Percentiles rank a stretch among this genome's conserved stretches.
phyloP scores from a whole-genome alignment of 139 green algal genomes.

The Mychonastes homosphaera region DNA sequence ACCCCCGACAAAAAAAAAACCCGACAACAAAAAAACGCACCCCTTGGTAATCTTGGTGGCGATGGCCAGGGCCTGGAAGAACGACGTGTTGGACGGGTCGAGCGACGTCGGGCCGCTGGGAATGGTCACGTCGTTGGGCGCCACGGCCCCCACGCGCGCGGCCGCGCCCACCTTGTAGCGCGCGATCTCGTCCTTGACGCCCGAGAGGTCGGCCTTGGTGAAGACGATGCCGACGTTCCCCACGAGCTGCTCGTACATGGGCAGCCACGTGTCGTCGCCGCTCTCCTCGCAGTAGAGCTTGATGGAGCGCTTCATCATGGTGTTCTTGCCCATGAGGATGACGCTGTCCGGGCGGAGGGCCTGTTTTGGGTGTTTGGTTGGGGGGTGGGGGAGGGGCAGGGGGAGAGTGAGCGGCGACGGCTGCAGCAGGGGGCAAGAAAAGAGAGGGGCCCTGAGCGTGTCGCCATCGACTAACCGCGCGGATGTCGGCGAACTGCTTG shows the following conservation, averaged over 20 bases:
- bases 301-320: constrained; percentile 95
- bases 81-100: constrained; percentile 97
- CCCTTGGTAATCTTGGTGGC: constrained; percentile 99
- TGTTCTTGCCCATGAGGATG: constrained; percentile 99
- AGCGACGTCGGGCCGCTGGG: constrained; percentile 86
- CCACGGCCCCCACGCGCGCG: constrained; percentile 81
- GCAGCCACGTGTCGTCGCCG: constrained; percentile 73
- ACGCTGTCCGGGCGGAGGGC: constrained; percentile 73
- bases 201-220: constrained; percentile 69
- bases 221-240: constrained; percentile 98
- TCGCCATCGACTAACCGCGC: constrained; percentile 45
- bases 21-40: no score
- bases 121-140: constrained; percentile 81
- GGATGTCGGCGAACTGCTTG: constrained; percentile 97
- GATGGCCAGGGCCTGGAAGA: constrained; percentile 99
- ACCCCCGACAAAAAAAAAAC: no score
- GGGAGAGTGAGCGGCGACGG: not conserved
- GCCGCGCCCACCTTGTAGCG: constrained; percentile 85
- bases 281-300: constrained; percentile 84
- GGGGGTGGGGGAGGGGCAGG: not conserved
- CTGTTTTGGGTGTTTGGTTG: no score
- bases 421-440: not conserved
- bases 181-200: constrained; percentile 67
- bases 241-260: constrained; percentile 76
- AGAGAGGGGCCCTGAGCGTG: not conserved